Base-by-base conservation (phyloP, 2,329 filamentous ascomycete genomes). In the Leptodontidium sp. region DNA sequence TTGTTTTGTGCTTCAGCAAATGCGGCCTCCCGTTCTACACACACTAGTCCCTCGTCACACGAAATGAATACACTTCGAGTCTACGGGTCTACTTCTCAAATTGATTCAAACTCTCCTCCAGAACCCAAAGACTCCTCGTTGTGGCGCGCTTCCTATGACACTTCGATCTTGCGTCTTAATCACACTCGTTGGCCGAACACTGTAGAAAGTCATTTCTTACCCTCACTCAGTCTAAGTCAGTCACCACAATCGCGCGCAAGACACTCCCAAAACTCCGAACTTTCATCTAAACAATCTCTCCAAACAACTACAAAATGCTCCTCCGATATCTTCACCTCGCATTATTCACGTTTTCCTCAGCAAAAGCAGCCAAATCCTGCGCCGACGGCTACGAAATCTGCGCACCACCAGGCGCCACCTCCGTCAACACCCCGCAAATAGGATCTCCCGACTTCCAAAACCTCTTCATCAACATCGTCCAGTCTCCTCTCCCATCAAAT, bases 391-490 rank as follows among this genome's bases (percentile, higher is more conserved):
- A 77, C 68, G 73, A 73, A 21, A 64, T 78, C 61, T 80, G 79
- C 71, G 70, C 75, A 38, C 78, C 79, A 0, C 15, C 70, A 4
- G 78, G 78, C 21, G 75, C 77, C 21, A 75, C 73, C 40, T 72
- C 67, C 14, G 62, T 66, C 2, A 72, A 68, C 26, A 68, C 73
- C 17, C 78, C 78, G 21, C 72, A 73, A 40, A 76, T 80, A 53
- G 75, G 76, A 26, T 67, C 55, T 59, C 58, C 72, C 11, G 75
- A 74, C 7, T 76, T 80, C 67, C 67, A 71, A 49, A 71, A 72
- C 49, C 73, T 81, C 40, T 80, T 78, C 68, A 64, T 71, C 50
- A 74, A 78, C 55, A 73, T 80, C 12, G 68, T 80, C 24, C 63
- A 71, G 38, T 79, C 78, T 4, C 68, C 73, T 50, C 71, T 79